A percentile compares a stretch with the other conserved stretches of the same genome.
These are phyloP conservation scores for Blastocystis sp. DNA, from an alignment of 352 stramenopile species.

Conservation along the genomic window DNA sequence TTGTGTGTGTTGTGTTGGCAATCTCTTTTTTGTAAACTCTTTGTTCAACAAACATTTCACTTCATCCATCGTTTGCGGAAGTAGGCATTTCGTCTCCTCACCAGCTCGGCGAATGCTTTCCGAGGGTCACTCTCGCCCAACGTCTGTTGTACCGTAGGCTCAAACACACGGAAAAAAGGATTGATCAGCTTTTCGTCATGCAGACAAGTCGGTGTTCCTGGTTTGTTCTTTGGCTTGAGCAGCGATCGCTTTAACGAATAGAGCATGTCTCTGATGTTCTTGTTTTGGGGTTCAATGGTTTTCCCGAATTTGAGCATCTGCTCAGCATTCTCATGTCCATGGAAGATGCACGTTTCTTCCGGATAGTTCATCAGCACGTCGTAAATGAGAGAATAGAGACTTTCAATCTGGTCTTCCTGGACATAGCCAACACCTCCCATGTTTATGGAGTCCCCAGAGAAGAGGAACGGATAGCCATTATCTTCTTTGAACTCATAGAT, in stretches of 20 bases:
- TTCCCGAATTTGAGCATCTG: conserved; percentile 35
- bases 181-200: conserved; percentile 59
- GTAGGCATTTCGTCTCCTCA: conserved; percentile 14
- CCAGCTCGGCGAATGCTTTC: conserved; percentile 24
- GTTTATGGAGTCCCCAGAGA: conserved; percentile 29
- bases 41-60: conserved; percentile 20
- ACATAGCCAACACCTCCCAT: conserved; percentile 31
- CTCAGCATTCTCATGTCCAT: conserved; percentile 47
- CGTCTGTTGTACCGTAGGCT: background rate
- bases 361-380: conserved; percentile 42
- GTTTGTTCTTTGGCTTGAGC: conserved; percentile 11
- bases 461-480: conserved; percentile 30
- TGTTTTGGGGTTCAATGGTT: conserved; percentile 14
- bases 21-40: background rate
- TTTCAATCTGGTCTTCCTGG: background rate
- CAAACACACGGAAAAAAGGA: conserved; percentile 50
- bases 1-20: background rate
- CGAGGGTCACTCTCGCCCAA: conserved; percentile 10
- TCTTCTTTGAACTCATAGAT: conserved; percentile 53
- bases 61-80: conserved; percentile 33
- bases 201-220: conserved; percentile 39
- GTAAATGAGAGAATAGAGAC: conserved; percentile 47
- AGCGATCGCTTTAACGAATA: background rate
- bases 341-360: conserved; percentile 51
- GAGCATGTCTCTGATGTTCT: background rate